phyloP scores from a whole-genome alignment of 495 filamentous ascomycete species.

The Aspergillus olivimuriae region DNA sequence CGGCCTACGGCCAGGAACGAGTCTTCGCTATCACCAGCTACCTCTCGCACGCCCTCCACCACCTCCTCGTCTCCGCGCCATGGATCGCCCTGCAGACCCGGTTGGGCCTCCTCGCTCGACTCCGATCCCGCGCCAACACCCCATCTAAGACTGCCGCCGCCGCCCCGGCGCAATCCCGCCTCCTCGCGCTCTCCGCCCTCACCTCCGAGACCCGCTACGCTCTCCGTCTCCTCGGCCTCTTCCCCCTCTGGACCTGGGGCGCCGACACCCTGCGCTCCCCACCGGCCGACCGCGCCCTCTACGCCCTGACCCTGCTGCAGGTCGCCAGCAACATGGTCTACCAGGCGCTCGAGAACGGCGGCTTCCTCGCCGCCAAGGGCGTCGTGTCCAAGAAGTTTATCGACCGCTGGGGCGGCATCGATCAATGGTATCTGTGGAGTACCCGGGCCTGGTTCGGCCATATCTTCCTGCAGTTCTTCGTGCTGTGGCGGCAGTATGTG shows the following conservation, averaged over 20 bases:
- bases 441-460: conserved; percentile 72
- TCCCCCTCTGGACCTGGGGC: conserved; percentile 73
- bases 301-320: conserved; percentile 57
- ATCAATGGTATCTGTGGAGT: conserved; percentile 64
- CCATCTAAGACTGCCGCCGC: conserved; percentile 2
- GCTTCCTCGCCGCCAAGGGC: conserved; percentile 65
- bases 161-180: conserved; percentile 13
- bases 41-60: conserved; percentile 33
- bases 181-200: conserved; percentile 43
- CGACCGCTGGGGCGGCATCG: conserved; percentile 49
- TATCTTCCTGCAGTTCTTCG: conserved; percentile 67
- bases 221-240: conserved; percentile 69
- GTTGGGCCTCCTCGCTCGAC: conserved; percentile 31
- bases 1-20: conserved; percentile 29
- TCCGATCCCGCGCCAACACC: conserved; percentile 23
- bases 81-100: conserved; percentile 31
- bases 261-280: conserved; percentile 45
- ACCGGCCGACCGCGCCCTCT: conserved; percentile 38
- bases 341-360: conserved; percentile 79
- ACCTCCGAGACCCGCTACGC: conserved; percentile 70
- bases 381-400: conserved; percentile 40
- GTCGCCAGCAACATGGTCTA: conserved; percentile 58
- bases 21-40: conserved; percentile 34
- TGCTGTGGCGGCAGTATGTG: conserved; percentile 48
- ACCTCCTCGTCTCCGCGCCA: conserved; percentile 33